Conservation (phyloP, 169 alveolate species). For the Fabrea salina region DNA sequence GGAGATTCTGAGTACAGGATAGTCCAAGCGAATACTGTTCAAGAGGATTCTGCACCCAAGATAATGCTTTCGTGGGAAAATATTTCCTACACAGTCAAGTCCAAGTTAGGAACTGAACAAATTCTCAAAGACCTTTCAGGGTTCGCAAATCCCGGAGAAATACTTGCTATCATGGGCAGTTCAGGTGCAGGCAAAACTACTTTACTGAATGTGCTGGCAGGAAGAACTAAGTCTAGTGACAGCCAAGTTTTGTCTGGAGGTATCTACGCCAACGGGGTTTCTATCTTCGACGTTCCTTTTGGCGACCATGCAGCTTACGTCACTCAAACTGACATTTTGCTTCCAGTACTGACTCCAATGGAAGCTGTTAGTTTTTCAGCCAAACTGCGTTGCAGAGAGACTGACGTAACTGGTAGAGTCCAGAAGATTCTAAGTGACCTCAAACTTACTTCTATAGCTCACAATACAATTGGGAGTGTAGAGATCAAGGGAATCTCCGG, state of each 20-base stretch:
- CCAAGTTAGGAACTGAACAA: conserved; percentile 61
- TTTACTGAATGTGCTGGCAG: conserved; percentile 64
- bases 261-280: conserved; percentile 31
- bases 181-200: conserved; percentile 65
- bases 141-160: conserved; percentile 5
- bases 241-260: conserved; percentile 27
- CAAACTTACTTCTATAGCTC: conserved; percentile 43
- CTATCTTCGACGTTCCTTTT: conserved; percentile 20
- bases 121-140: conserved; percentile 21
- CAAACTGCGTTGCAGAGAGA: neutral
- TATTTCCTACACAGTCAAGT: conserved; percentile 59
- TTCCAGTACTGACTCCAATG: conserved; percentile 45
- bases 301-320: conserved; percentile 43
- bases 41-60: too few relatives aligned
- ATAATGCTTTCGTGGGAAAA: conserved; percentile 30
- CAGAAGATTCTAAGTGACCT: conserved; percentile 38
- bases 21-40: too few relatives aligned
- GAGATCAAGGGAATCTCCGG: conserved; percentile 85
- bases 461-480: conserved; percentile 74
- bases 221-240: conserved; percentile 46
- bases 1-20: too few relatives aligned
- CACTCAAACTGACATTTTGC: conserved; percentile 47
- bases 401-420: neutral
- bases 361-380: conserved; percentile 56
- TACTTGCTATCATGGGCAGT: conserved; percentile 32